Base-by-base conservation (phyloP, 1,284 basidiomycete genomes). In the Tilletia caries region DNA sequence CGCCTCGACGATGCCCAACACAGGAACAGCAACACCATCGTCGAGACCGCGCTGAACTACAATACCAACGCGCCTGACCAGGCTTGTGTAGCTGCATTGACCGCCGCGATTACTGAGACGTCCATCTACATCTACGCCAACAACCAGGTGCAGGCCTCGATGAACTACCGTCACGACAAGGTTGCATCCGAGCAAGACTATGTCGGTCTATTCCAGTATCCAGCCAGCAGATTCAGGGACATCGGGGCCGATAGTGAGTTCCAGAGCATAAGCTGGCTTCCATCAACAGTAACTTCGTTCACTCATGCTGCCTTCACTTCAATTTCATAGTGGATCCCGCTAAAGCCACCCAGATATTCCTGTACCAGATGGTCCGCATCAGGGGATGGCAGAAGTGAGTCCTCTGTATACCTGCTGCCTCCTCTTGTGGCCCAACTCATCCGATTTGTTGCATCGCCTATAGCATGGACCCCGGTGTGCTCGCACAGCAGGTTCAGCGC, bases 121-220 rank as follows among this genome's bases (percentile, higher is more conserved):
- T 8, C 54, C 13, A 18, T 60, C 25, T 33, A 33, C 54, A 60
- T 29, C 54, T 60, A 29, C 8, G 54, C 54, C 23, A 60, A 60
- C 54, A 10, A 25, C 13, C 10, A 27, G 8, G 54, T 60, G 10
- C 29, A 18, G 4, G 54, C n/a, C n/a, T 29, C 25, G 6, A 18
- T 60, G n/a, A 27, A 60, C 23, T 60, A 60, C 54, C 54, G 10
- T 1, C 54, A 64, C 62, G 37, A 64, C 62, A 43, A 43, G 23
- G 37, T 64, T 10, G 62, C 27, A 15, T 41, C 32, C 5, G 34
- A 37, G 13, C 32, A 64, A 29, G 33, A 64, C 62, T 37, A 5
- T 13, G 37, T 64, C 27, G 62, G 62, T 12, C 62, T 64, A 8
- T 64, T 64, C 62, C 32, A 64, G 37, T 32, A 64, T 13, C 32